phyloP scores from a whole-genome alignment of 805 yeast genomes.

The Isabelozyma pseudorhagii region DNA sequence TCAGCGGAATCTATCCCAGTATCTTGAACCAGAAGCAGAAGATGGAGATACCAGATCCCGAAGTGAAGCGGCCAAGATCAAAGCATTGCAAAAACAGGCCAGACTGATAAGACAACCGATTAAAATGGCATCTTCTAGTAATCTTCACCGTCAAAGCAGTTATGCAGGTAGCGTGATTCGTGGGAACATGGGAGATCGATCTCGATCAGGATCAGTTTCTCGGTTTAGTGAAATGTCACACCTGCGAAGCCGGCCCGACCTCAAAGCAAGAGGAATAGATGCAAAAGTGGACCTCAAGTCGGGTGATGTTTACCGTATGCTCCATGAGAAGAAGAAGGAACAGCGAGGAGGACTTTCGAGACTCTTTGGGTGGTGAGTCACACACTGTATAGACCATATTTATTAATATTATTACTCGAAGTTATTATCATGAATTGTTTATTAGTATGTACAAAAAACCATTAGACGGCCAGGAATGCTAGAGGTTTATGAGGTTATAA shows the following conservation, averaged over 20 bases:
- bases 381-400: slow-evolving; percentile 2
- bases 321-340: slow-evolving; percentile 2
- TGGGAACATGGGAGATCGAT: slow-evolving; percentile 1
- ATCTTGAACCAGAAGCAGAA: slow-evolving; percentile 8
- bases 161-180: slow-evolving; percentile 5
- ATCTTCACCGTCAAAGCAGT: slow-evolving; percentile 3
- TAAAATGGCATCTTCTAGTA: not conserved
- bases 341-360: slow-evolving; percentile 15
- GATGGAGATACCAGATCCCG: slow-evolving; percentile 5
- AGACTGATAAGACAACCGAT: slow-evolving; percentile 9
- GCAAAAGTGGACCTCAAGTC: slow-evolving; percentile 2
- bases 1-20: slow-evolving; percentile 24
- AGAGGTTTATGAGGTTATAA: slow-evolving; percentile 17
- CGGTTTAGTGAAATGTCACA: not conserved
- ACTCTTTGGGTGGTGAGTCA: slow-evolving; percentile 37
- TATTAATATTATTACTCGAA: slow-evolving; percentile 1
- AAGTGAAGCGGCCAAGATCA: not conserved
- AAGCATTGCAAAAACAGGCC: slow-evolving; percentile 5
- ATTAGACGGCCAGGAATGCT: not conserved
- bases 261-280: slow-evolving; percentile 1
- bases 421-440: slow-evolving; percentile 1
- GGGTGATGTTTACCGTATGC: slow-evolving; percentile 8
- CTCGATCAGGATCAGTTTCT: slow-evolving; percentile 1
- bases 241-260: not conserved
- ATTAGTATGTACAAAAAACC: slow-evolving; percentile 5